phyloP scores from a whole-genome alignment of 2,329 filamentous ascomycete genomes.

The Exophiala sideris region DNA sequence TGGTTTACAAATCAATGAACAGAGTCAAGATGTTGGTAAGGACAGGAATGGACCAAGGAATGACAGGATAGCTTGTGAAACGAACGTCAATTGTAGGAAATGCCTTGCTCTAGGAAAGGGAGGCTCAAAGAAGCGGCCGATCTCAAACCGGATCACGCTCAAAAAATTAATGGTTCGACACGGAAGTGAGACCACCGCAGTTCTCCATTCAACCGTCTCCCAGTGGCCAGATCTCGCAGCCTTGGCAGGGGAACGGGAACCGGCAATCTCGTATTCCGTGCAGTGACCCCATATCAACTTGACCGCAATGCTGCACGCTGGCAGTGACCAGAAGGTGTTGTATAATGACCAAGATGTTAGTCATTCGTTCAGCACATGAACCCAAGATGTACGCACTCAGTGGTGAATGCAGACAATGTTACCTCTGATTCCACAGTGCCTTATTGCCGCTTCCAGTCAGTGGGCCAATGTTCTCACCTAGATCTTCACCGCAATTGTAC shows the following conservation, averaged over 20 bases:
- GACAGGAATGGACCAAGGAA: not conserved
- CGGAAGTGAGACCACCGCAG: not conserved
- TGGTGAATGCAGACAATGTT: too few relatives aligned
- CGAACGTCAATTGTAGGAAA: not conserved
- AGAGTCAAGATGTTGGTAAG: not conserved
- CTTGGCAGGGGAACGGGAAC: constrained; percentile 1
- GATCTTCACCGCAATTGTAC: too few relatives aligned
- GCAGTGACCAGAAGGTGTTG: too few relatives aligned
- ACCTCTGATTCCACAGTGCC: too few relatives aligned
- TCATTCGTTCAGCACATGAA: too few relatives aligned
- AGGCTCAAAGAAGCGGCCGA: not conserved
- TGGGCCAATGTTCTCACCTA: too few relatives aligned
- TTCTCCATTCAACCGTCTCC: not conserved
- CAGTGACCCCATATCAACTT: too few relatives aligned
- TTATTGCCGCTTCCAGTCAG: too few relatives aligned
- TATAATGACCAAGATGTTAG: too few relatives aligned
- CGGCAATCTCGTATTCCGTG: not conserved
- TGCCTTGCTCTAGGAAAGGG: not conserved
- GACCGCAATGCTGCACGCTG: too few relatives aligned
- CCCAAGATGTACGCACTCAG: too few relatives aligned
- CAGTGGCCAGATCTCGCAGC: not conserved
- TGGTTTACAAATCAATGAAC: too few relatives aligned
- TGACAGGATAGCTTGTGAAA: not conserved
- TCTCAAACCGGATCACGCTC: not conserved
- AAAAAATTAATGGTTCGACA: constrained; percentile 1